phyloP scores from a whole-genome alignment of 176 grass and related monocot genomes.

The barley (Hordeum vulgare) region DNA sequence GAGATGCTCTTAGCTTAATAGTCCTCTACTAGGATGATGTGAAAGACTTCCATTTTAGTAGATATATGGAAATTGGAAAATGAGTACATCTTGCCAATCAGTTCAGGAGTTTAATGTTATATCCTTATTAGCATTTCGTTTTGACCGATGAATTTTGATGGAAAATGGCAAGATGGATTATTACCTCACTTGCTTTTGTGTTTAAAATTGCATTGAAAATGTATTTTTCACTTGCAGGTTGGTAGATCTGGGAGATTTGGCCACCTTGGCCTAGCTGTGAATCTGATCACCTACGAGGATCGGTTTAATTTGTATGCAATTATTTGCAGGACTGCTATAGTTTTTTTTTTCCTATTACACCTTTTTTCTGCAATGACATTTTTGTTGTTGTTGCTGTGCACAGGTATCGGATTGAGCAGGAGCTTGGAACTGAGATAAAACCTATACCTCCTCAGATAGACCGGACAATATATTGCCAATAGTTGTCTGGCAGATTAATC shows the following conservation, averaged over 20 bases:
- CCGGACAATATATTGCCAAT: constrained; percentile 72
- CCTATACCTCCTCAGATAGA: constrained; percentile 90
- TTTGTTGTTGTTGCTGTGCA: background rate
- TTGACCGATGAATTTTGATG: background rate
- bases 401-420: constrained; percentile 87
- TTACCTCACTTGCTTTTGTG: background rate
- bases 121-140: background rate
- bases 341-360: background rate
- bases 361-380: background rate
- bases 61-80: background rate
- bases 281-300: constrained; percentile 93
- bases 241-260: constrained; percentile 92
- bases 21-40: background rate
- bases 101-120: background rate
- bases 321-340: background rate
- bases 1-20: no score
- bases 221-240: constrained; percentile 46
- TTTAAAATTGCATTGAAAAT: background rate
- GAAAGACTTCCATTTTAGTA: background rate
- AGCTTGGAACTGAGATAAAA: constrained; percentile 96
- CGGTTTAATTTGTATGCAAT: constrained; percentile 83
- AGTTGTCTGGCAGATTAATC: constrained; percentile 28
- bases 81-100: background rate
- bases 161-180: background rate
- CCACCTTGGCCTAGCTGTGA: constrained; percentile 82